phyloP scores from a whole-genome alignment of 768 basidiomycete species.

The Mycena epipterygia region DNA sequence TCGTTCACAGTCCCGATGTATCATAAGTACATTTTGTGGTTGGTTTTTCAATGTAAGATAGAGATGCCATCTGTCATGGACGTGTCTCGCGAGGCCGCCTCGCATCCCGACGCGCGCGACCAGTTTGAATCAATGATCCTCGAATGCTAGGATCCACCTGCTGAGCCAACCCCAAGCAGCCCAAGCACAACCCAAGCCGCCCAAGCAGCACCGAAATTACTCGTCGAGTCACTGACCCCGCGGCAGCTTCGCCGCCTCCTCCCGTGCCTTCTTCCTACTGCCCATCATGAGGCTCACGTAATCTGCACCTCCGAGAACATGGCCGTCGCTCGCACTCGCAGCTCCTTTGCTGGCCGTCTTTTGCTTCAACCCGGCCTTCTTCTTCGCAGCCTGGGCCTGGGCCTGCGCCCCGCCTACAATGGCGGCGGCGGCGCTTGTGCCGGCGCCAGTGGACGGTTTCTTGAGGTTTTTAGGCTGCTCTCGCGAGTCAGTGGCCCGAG shows the following conservation, averaged over 20 bases:
- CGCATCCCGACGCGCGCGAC: too few relatives aligned
- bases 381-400: constrained; percentile 61
- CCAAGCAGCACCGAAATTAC: too few relatives aligned
- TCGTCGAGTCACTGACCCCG: constrained; percentile 41
- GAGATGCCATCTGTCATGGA: too few relatives aligned
- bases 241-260: constrained; percentile 77
- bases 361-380: constrained; percentile 63
- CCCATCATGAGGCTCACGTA: constrained; percentile 82
- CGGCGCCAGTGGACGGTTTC: constrained; percentile 44
- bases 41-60: not conserved
- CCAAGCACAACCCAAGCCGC: too few relatives aligned
- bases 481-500: not conserved
- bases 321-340: constrained; percentile 43
- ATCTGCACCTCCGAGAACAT: constrained; percentile 80
- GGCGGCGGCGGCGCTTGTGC: constrained; percentile 36
- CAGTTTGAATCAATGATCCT: too few relatives aligned
- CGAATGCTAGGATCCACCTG: too few relatives aligned
- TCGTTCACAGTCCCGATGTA: not conserved
- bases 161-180: too few relatives aligned
- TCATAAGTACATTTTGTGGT: not conserved
- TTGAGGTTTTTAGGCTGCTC: constrained; percentile 46
- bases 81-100: too few relatives aligned
- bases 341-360: constrained; percentile 47
- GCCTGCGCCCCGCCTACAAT: constrained; percentile 42
- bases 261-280: constrained; percentile 72